A percentile compares a stretch with the other conserved stretches of the same genome.
Evolutionary conservation across 768 basidiomycete species (phyloP).

Genomic region (Cubamyces sp.): DNA sequence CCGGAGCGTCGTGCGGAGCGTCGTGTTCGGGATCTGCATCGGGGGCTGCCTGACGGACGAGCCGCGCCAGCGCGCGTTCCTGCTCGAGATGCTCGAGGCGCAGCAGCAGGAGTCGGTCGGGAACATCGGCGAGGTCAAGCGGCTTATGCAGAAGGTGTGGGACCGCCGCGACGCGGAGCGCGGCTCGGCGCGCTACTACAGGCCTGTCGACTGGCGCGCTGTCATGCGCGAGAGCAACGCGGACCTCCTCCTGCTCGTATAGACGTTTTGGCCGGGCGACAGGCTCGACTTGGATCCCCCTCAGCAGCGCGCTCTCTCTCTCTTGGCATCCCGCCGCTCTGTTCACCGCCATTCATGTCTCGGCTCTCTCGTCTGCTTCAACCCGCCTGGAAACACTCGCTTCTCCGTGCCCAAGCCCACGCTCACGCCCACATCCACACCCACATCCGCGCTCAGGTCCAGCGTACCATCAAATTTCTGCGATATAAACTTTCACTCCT

Average conservation of each 20-base stretch:
- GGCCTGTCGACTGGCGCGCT: slow-evolving; percentile 64
- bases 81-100: slow-evolving; percentile 51
- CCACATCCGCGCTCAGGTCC: too few relatives aligned
- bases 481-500: slow-evolving; percentile 41
- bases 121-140: slow-evolving; percentile 60
- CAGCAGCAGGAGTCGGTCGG: slow-evolving; percentile 61
- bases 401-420: too few relatives aligned
- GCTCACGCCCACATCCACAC: too few relatives aligned
- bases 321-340: too few relatives aligned
- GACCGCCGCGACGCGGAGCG: slow-evolving; percentile 37
- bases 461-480: too few relatives aligned
- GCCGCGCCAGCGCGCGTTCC: slow-evolving; percentile 42
- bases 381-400: too few relatives aligned
- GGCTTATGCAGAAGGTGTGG: slow-evolving; percentile 67
- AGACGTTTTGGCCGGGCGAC: slow-evolving; percentile 16
- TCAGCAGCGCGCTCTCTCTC: too few relatives aligned
- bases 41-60: slow-evolving; percentile 71
- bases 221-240: slow-evolving; percentile 47
- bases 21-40: slow-evolving; percentile 78
- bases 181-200: slow-evolving; percentile 24
- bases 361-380: too few relatives aligned
- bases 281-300: too few relatives aligned
- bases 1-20: slow-evolving; percentile 69
- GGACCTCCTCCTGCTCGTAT: slow-evolving; percentile 64
- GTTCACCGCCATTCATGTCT: too few relatives aligned